Percentiles rank a stretch among this genome's conserved stretches.
These are phyloP conservation scores for Debaryomyces sp. DNA, from an alignment of 1,139 yeast genomes.

Conservation along the genomic window DNA sequence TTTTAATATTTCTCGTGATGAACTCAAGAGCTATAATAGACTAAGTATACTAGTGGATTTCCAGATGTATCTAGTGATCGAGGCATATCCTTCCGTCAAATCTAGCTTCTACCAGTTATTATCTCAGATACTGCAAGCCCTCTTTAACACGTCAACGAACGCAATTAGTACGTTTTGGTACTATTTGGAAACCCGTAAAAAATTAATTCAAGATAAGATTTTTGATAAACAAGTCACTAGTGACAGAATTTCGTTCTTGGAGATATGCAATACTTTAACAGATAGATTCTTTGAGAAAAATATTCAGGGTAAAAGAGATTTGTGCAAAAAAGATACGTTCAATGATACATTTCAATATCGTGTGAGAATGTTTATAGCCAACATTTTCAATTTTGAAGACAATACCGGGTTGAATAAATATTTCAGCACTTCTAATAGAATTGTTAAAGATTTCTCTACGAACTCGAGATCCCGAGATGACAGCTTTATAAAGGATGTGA, in stretches of 20 bases:
- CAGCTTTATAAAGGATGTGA: slow-evolving; percentile 36
- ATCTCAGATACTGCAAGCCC: slow-evolving; percentile 22
- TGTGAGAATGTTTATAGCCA: slow-evolving; percentile 38
- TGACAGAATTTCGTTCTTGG: slow-evolving; percentile 44
- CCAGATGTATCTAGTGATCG: slow-evolving; percentile 20
- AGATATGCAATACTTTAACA: slow-evolving; percentile 41
- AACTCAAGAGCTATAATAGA: slow-evolving; percentile 17
- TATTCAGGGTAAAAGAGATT: slow-evolving; percentile 25
- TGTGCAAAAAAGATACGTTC: slow-evolving; percentile 41
- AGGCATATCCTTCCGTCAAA: slow-evolving; percentile 19
- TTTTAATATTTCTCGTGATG: slow-evolving; percentile 4
- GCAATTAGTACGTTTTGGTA: slow-evolving; percentile 36
- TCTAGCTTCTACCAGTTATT: slow-evolving; percentile 26
- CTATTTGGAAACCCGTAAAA: slow-evolving; percentile 37
- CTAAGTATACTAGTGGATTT: slow-evolving; percentile 28
- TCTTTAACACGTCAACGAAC: slow-evolving; percentile 24
- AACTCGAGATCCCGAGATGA: slow-evolving; percentile 23
- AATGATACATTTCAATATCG: slow-evolving; percentile 42
- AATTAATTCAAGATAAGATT: slow-evolving; percentile 22
- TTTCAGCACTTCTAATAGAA: slow-evolving; percentile 34
- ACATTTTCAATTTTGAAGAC: slow-evolving; percentile 42
- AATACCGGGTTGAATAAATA: slow-evolving; percentile 51
- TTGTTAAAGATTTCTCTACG: slow-evolving; percentile 24
- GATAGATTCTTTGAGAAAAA: slow-evolving; percentile 28
- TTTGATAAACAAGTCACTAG: slow-evolving; percentile 31